Evolutionary conservation across 2,329 filamentous ascomycete species (phyloP).

Genomic region (Escovopsis weberi): DNA sequence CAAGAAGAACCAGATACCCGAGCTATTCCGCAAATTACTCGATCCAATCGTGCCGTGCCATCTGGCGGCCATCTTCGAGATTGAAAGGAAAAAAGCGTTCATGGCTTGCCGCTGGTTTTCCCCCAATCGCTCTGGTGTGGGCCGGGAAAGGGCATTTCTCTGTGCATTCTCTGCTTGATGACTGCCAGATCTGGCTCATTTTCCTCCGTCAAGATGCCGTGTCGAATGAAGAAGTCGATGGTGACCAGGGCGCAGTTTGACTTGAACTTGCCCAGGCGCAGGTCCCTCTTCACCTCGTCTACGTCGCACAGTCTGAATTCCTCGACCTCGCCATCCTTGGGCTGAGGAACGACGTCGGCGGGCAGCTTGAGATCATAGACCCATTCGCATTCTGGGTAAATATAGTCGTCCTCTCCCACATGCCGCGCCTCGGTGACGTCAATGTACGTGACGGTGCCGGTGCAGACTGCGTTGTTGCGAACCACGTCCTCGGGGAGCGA

Average conservation of each 20-base stretch:
- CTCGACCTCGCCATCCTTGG: slow-evolving; percentile 81
- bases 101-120: not conserved
- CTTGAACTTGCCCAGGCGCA: slow-evolving; percentile 70
- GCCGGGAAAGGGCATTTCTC: slow-evolving; percentile 66
- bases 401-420: slow-evolving; percentile 64
- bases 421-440: slow-evolving; percentile 62
- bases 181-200: slow-evolving; percentile 68
- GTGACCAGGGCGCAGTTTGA: slow-evolving; percentile 78
- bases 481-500: slow-evolving; percentile 59
- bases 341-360: slow-evolving; percentile 50
- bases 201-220: slow-evolving; percentile 62
- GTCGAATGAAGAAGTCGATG: slow-evolving; percentile 80
- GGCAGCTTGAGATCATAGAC: slow-evolving; percentile 78
- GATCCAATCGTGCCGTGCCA: too few species aligned
- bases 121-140: slow-evolving; percentile 33
- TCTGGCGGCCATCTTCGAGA: too few species aligned
- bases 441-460: slow-evolving; percentile 70
- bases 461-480: slow-evolving; percentile 39
- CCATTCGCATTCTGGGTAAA: slow-evolving; percentile 87
- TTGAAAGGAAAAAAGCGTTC: too few species aligned
- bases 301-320: slow-evolving; percentile 66
- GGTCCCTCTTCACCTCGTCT: slow-evolving; percentile 55
- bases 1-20: not conserved
- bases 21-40: too few species aligned
- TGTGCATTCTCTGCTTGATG: slow-evolving; percentile 62